Conservation (phyloP, 23 red algal genomes). For the Gracilaria domingensis region DNA sequence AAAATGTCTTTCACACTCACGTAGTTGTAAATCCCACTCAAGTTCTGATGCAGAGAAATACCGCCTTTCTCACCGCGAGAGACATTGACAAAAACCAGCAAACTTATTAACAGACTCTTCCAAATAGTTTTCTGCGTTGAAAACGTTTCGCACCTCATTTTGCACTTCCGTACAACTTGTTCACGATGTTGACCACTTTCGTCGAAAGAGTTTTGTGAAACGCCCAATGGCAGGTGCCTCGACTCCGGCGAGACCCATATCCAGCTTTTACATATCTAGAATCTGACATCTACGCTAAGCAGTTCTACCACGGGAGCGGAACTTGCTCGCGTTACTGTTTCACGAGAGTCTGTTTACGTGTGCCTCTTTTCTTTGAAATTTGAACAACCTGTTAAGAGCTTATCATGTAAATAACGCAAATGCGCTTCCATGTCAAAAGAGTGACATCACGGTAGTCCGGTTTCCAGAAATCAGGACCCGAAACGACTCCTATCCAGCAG, state of each 20-base stretch:
- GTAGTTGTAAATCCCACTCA: slow-evolving; percentile 17
- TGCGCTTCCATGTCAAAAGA: neutral
- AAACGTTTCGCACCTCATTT: neutral
- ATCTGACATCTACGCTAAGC: no score
- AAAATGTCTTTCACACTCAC: slow-evolving; percentile 13
- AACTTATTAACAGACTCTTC: neutral
- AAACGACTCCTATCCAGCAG: no score
- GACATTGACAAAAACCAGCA: neutral
- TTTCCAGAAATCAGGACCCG: no score
- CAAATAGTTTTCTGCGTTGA: neutral
- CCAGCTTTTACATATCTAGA: neutral
- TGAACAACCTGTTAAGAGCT: neutral
- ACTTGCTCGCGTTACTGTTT: no score
- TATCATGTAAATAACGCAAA: neutral
- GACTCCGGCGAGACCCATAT: neutral
- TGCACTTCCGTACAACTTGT: neutral
- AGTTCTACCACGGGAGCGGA: no score
- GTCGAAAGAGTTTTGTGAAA: neutral
- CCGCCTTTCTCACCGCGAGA: neutral
- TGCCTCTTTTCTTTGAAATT: slow-evolving; percentile 3
- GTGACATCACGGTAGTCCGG: neutral
- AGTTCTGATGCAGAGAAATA: neutral
- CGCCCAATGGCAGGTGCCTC: no score
- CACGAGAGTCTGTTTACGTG: slow-evolving; percentile 1
- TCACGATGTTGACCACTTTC: neutral